phyloP scores from a whole-genome alignment of 2,329 filamentous ascomycete species.

The Penicillium aurantiogriseum region DNA sequence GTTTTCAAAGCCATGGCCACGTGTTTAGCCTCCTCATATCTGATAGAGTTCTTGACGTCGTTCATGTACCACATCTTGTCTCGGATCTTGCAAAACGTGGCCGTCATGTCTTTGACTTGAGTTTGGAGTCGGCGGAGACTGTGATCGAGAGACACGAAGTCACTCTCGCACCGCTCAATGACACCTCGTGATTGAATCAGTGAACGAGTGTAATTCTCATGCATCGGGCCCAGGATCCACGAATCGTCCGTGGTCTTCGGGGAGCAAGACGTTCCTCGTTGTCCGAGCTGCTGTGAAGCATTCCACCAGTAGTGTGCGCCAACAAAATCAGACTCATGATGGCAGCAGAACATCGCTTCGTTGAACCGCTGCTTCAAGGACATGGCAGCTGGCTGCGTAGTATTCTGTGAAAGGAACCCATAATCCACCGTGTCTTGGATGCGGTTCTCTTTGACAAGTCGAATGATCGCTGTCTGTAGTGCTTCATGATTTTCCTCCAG shows the following conservation, averaged over 20 bases:
- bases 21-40: slow-evolving; percentile 82
- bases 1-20: slow-evolving; percentile 85
- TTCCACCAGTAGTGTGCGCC: slow-evolving; percentile 83
- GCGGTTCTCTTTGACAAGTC: slow-evolving; percentile 78
- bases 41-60: slow-evolving; percentile 84
- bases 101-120: slow-evolving; percentile 72
- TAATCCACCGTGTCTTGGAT: slow-evolving; percentile 59
- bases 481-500: slow-evolving; percentile 78
- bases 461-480: slow-evolving; percentile 74
- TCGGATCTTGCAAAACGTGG: slow-evolving; percentile 69
- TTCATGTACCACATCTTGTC: slow-evolving; percentile 99
- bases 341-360: slow-evolving; percentile 72
- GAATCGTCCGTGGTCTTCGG: slow-evolving; percentile 58
- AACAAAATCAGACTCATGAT: slow-evolving; percentile 77
- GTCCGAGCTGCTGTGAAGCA: slow-evolving; percentile 69
- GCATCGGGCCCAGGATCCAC: slow-evolving; percentile 71
- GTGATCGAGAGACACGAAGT: slow-evolving; percentile 75
- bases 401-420: slow-evolving; percentile 3
- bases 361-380: slow-evolving; percentile 48
- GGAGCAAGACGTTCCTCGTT: slow-evolving; percentile 57
- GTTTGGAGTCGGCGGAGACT: slow-evolving; percentile 75
- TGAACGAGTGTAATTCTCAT: slow-evolving; percentile 50
- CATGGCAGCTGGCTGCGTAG: slow-evolving; percentile 7
- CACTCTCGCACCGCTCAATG: slow-evolving; percentile 39
- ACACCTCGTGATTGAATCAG: slow-evolving; percentile 33